Evolutionary conservation across 2,329 filamentous ascomycete species (phyloP).

Genomic region (Colletotrichum incanum): DNA sequence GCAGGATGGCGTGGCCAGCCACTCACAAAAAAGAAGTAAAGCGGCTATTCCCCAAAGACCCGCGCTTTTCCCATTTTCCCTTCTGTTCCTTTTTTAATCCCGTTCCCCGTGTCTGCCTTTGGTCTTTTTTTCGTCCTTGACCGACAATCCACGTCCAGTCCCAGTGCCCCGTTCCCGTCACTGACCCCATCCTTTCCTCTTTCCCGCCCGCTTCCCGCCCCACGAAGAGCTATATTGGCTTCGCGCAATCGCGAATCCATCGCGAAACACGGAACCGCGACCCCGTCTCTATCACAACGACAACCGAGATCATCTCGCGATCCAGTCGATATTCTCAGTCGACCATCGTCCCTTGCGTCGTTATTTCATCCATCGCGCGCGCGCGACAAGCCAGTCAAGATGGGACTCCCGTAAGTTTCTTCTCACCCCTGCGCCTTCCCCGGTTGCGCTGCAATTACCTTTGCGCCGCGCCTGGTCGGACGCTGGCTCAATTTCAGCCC

Average conservation of each 20-base stretch:
- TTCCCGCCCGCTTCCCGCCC: slow-evolving; percentile 23
- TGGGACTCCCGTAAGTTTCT: slow-evolving; percentile 65
- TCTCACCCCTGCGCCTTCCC: slow-evolving; percentile 15
- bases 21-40: slow-evolving; percentile 40
- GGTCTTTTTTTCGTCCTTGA: slow-evolving; percentile 7
- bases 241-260: slow-evolving; percentile 40
- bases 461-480: slow-evolving; percentile 35
- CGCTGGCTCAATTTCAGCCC: slow-evolving; percentile 41
- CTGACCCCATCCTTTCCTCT: slow-evolving; percentile 30
- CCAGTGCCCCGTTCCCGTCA: slow-evolving; percentile 35
- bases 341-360: background rate
- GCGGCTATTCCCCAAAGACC: slow-evolving; percentile 40
- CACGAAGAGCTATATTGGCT: slow-evolving; percentile 30
- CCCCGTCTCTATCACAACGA: slow-evolving; percentile 26
- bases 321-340: background rate
- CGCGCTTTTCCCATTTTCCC: slow-evolving; percentile 10
- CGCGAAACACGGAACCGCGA: slow-evolving; percentile 28
- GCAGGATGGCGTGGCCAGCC: slow-evolving; percentile 25
- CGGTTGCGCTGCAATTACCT: slow-evolving; percentile 31
- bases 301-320: slow-evolving; percentile 7
- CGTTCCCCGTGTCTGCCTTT: slow-evolving; percentile 19
- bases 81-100: slow-evolving; percentile 16
- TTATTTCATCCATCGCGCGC: slow-evolving; percentile 1
- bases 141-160: slow-evolving; percentile 23
- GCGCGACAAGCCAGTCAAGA: slow-evolving; percentile 46